Evolutionary conservation across 2,329 filamentous ascomycete genomes (phyloP), one percentile per base, ranked within the genome.

Genomic region (Paramyrothecium roridum): DNA sequence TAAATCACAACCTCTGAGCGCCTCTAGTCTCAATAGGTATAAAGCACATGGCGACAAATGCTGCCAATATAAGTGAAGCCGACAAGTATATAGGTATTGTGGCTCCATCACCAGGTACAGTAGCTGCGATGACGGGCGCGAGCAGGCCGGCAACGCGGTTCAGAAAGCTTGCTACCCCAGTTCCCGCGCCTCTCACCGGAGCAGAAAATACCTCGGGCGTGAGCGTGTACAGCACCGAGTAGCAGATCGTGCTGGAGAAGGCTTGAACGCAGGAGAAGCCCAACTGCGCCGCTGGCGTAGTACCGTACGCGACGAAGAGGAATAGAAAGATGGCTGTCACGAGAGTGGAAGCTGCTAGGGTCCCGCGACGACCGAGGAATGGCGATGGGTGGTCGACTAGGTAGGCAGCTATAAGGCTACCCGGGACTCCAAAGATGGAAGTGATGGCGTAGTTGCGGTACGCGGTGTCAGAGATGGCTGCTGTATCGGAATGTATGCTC

Each of bases 381-480:
- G 87, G 77, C 19, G 83, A 86, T 19, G 78, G 77, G 58, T 85
- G 78, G 67, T 89, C 82, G 48, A 91, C 90, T 2, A 88, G 84
- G 64, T 83, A 90, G 57, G 87, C 88, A 17, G 87, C 91, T 11
- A 93, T 76, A 20, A 95, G 73, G 50, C 87, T 89, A 21, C 91
- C 91, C 0, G 90, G 91, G 2, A 95, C 84, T 43, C 91, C 90
- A 50, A 87, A 82, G 40, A 91, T 76, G 45, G 88, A 89, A 17
- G 89, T 91, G 69, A 96, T 92, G 69, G 87, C 87, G 69, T 92
- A 93, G 77, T 91, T 91, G 57, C 89, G 86, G 75, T 95, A 96
- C 0, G 84, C 83, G 21, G 75, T 74, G 57, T 70, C 67, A 3
- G 78, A 76, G 54, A 80, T 75, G 23, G 66, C 61, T 22, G 69